Conservation (phyloP, 2,329 filamentous ascomycete species). For the Talaromyces sp. region DNA sequence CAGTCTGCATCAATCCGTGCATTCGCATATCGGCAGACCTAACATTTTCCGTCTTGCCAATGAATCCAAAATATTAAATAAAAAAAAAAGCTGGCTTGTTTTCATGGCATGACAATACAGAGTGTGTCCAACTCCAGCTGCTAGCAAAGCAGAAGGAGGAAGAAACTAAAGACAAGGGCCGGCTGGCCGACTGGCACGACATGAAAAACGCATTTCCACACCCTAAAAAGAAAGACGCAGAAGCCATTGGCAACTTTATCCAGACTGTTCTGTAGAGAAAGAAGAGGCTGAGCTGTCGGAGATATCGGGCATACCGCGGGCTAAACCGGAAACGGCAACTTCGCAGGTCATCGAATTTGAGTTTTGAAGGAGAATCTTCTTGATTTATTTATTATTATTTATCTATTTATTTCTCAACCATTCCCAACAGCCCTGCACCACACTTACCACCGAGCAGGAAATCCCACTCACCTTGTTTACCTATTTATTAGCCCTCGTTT, state of each 20-base stretch:
- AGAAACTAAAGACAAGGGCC: too few species aligned
- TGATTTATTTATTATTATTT: background rate
- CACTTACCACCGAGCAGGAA: background rate
- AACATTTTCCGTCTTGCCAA: too few species aligned
- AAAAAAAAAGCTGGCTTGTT: too few species aligned
- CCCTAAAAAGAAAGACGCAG: too few species aligned
- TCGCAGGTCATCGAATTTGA: too few species aligned
- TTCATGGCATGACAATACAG: too few species aligned
- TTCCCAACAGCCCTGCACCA: background rate
- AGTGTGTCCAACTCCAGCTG: too few species aligned
- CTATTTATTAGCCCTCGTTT: background rate
- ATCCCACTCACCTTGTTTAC: background rate
- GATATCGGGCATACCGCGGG: background rate
- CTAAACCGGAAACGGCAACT: background rate
- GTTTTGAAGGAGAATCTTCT: background rate
- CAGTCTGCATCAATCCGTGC: background rate
- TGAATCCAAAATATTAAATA: too few species aligned
- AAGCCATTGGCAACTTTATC: too few species aligned
- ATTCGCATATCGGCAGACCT: too few species aligned
- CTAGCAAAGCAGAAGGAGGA: too few species aligned
- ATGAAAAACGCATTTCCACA: background rate
- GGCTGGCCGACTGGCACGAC: background rate
- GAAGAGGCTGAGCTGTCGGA: background rate
- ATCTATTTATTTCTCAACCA: background rate
- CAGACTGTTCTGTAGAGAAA: too few species aligned